A percentile compares a stretch with the other conserved stretches of the same genome.
phyloP scores from a whole-genome alignment of 2,329 filamentous ascomycete species.

The Diplodia intermedia region DNA sequence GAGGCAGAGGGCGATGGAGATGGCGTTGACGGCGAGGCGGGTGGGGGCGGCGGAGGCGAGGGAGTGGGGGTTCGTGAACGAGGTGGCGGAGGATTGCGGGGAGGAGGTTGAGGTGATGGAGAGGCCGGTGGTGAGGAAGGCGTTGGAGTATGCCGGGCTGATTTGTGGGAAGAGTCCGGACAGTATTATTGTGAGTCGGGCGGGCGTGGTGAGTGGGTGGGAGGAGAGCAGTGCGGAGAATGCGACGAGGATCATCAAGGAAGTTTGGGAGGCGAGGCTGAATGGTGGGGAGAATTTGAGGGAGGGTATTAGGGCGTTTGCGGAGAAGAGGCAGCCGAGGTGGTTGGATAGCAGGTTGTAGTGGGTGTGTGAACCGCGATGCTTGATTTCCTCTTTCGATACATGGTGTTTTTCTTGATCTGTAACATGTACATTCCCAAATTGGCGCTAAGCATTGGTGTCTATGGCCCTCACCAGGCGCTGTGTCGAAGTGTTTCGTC shows the following conservation, averaged over 20 bases:
- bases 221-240: constrained; percentile 47
- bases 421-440: not conserved
- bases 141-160: constrained; percentile 46
- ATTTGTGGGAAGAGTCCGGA: constrained; percentile 49
- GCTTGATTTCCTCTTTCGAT: not conserved
- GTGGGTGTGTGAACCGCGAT: not conserved
- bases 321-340: constrained; percentile 17
- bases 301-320: constrained; percentile 22
- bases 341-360: constrained; percentile 17
- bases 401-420: not conserved
- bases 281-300: constrained; percentile 7
- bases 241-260: constrained; percentile 34
- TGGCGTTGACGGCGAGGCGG: constrained; percentile 39
- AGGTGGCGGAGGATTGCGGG: constrained; percentile 35
- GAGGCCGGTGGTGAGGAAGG: constrained; percentile 42
- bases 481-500: not conserved
- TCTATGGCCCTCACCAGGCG: not conserved
- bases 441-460: not conserved
- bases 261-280: constrained; percentile 15
- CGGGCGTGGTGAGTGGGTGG: constrained; percentile 45
- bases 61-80: constrained; percentile 41
- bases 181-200: constrained; percentile 47
- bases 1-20: constrained; percentile 40
- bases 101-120: not conserved
- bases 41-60: constrained; percentile 36